Evolutionary conservation across 1,284 basidiomycete species (phyloP), one percentile per base, ranked within the genome.

Genomic region (Puccinia triticina): DNA sequence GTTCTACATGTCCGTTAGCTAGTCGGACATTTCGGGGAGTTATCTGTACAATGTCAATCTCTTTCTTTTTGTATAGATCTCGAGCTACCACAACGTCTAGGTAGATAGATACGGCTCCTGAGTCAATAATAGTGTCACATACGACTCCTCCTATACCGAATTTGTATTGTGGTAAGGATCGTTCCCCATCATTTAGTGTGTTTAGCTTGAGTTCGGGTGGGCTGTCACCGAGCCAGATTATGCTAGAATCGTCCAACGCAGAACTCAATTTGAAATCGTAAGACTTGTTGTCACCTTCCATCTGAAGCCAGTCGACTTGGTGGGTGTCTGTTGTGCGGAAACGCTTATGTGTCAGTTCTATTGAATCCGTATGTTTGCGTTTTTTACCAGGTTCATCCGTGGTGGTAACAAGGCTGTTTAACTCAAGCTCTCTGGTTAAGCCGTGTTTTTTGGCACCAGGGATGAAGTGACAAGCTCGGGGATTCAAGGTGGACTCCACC

Each of bases 91-190:
- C 4, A 0, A 66, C 26, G 18, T 66, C 21, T 3, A 72, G 40
- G 26, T 72, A 72, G 40, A 43, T 72, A 21, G 69, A 29, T 21
- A 12, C 69, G 7, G 69, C 69, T 5, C 69, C 69, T 18, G 40
- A 29, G 43, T 72, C 69, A 26, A 72, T 72, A 1, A 72, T 72
- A 0, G 64, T n/a, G 11, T 66, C 64, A 26, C 29, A 29, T 14
- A 29, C 16, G 4, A 43, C 40, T 12, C 7, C 40, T 43, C 40
- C 40, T 4, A 43, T 43, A 4, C 12, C 12, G 40, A 64, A 64
- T n/a, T 64, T n/a, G 23, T 32, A 64, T n/a, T n/a, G 12, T 1
- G 61, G 61, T 64, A 64, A 43, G 4, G 40, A 7, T 12, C 12
- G 4, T 43, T 43, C 40, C 12, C 12, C 29, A 21, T 64, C 29